These are phyloP conservation scores for Ophiostoma ulmi DNA, from an alignment of 2,329 filamentous ascomycete genomes.

Conservation along the genomic window DNA sequence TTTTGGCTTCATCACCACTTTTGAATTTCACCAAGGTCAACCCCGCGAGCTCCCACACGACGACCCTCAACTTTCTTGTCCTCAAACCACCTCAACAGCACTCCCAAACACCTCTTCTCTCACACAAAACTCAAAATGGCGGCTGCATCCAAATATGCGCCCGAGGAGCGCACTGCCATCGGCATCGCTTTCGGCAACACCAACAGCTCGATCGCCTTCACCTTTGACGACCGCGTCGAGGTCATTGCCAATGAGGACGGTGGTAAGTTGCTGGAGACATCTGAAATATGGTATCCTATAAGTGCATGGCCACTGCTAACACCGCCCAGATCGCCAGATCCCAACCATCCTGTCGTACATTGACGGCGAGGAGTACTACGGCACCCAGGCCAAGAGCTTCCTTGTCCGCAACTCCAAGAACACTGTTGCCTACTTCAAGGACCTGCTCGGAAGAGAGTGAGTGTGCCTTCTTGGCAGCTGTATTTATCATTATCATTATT, in stretches of 20 bases:
- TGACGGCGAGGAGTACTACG: conserved; percentile 93
- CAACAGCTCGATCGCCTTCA: conserved; percentile 94
- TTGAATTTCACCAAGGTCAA: conserved; percentile 8
- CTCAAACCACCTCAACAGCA: background rate
- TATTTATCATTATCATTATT: too few species aligned
- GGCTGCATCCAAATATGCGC: conserved; percentile 35
- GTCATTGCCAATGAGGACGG: conserved; percentile 99
- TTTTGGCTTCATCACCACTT: conserved; percentile 11
- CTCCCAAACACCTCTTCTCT: background rate
- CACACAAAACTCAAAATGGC: conserved; percentile 22
- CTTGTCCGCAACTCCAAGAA: conserved; percentile 88
- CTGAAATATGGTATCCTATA: background rate
- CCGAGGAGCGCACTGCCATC: conserved; percentile 66
- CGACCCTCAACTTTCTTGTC: conserved; percentile 5
- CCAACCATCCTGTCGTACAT: conserved; percentile 92
- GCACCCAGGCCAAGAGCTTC: conserved; percentile 89
- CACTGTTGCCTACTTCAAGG: conserved; percentile 92
- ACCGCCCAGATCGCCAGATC: conserved; percentile 80
- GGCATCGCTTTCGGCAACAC: conserved; percentile 98
- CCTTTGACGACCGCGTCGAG: conserved; percentile 87
- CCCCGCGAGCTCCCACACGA: conserved; percentile 13
- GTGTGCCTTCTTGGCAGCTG: conserved; percentile 30
- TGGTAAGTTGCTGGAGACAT: conserved; percentile 50
- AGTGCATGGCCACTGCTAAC: background rate
- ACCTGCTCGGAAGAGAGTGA: conserved; percentile 91